Base-by-base conservation (phyloP, 2,329 filamentous ascomycete genomes). In the Claviceps purpurea region DNA sequence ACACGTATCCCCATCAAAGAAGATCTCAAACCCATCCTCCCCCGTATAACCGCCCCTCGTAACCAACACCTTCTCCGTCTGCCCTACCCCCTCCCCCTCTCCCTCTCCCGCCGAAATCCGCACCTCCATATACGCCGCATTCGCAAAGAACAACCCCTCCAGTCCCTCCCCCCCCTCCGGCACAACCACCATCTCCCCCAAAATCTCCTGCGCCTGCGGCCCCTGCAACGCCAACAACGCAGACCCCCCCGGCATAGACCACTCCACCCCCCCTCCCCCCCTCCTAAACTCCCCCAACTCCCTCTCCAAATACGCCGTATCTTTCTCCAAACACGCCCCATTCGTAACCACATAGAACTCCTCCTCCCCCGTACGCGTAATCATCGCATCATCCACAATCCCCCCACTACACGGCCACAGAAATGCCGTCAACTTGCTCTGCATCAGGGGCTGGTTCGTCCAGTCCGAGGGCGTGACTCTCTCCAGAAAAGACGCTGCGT, bases 21-120 rank as follows among this genome's bases (percentile, higher is more conserved):
- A 93, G 62, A 98, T 88, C 72, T 98, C 93, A 70, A 98, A 98
- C 43, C 93, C 93, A 67, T 98, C 93, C 73, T 98, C 93, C 55
- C 93, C 93, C 0, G 93, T 98, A 73, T 98, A 98, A 4, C 93
- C 93, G 47, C 86, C 93, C 55, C 93, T 82, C 64, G 84, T 90
- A 63, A 96, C 82, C 49, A 96, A 64, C 20, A 72, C 64, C 6
- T 67, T 65, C 56, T 68, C 64, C 49, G 67, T 63, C 59, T 65
- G 63, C 57, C 56, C 54, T 40, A 75, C 76, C 45, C 76, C 77
- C 41, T 56, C 55, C 39, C 75, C 76, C 45, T 26, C 5, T 45
- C 76, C 77, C 41, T 56, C 55, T 39, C 74, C 76, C 45, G 76
- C 77, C 40, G 74, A 69, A 13, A 87, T 72, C 56, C 75, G 78